A percentile compares a stretch with the other conserved stretches of the same genome.
Conservation (phyloP, 1,284 basidiomycete species). For the Fereydounia khargensis region DNA sequence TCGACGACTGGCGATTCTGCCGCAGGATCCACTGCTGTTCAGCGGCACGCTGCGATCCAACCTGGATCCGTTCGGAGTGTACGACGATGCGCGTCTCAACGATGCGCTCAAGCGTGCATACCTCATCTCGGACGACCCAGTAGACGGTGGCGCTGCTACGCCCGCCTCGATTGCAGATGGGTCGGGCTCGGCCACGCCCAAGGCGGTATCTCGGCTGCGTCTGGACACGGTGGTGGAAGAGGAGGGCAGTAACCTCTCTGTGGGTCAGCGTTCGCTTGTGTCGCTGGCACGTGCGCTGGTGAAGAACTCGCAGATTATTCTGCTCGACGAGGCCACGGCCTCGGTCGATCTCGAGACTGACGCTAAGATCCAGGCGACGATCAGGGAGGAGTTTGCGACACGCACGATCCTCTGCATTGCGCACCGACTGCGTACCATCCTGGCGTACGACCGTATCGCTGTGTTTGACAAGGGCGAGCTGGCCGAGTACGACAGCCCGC, state of each 20-base stretch:
- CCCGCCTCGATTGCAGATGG: conserved; percentile 12
- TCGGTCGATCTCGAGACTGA: conserved; percentile 76
- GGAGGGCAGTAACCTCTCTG: conserved; percentile 54
- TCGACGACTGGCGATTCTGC: conserved; percentile 41
- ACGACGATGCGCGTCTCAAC: conserved; percentile 56
- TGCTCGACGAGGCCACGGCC: conserved; percentile 72
- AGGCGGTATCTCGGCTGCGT: conserved; percentile 35
- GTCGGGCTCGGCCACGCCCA: conserved; percentile 14
- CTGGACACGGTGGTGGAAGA: conserved; percentile 55
- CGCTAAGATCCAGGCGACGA: conserved; percentile 79
- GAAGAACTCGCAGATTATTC: conserved; percentile 41
- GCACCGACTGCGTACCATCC: conserved; percentile 72
- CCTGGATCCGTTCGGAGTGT: conserved; percentile 55
- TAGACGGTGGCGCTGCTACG: conserved; percentile 23
- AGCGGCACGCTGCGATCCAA: conserved; percentile 58
- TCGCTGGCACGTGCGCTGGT: conserved; percentile 57
- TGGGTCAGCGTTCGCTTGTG: conserved; percentile 57
- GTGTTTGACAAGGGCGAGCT: conserved; percentile 74
- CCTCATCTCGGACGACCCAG: conserved; percentile 39
- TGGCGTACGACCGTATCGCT: conserved; percentile 75
- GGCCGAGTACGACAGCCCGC: conserved; percentile 71
- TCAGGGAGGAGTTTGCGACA: conserved; percentile 74
- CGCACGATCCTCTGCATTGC: conserved; percentile 77
- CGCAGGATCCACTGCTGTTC: conserved; percentile 58
- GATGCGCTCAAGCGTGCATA: conserved; percentile 56